These are phyloP conservation scores for Fagopyrum homotropicum DNA, from an alignment of 148 eudicot species.

Conservation along the genomic window DNA sequence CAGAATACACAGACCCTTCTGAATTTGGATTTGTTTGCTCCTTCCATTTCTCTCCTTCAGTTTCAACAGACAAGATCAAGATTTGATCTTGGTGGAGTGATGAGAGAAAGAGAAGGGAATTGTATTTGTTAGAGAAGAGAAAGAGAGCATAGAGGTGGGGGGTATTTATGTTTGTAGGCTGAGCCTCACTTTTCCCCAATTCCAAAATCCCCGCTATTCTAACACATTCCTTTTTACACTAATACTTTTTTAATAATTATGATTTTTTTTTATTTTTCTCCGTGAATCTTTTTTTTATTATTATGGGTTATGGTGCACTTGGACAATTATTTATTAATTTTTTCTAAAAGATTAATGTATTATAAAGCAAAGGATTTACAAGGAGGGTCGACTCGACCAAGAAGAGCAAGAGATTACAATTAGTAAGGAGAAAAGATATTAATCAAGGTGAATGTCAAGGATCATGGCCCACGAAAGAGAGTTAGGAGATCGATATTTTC, in stretches of 20 bases:
- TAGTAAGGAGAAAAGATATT: too few relatives aligned
- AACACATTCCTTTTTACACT: neutral
- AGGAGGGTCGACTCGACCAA: too few relatives aligned
- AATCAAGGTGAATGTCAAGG: too few relatives aligned
- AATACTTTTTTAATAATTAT: neutral
- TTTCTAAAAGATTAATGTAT: too few relatives aligned
- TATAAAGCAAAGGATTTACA: too few relatives aligned
- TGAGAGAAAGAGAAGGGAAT: neutral
- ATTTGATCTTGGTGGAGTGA: neutral
- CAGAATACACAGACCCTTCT: constrained; percentile 55
- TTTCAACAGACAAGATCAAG: neutral
- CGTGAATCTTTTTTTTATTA: neutral
- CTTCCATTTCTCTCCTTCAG: constrained; percentile 26
- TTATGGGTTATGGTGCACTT: neutral
- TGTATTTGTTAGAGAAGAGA: neutral
- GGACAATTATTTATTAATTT: too few relatives aligned
- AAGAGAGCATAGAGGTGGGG: neutral
- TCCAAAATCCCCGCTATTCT: constrained; percentile 6
- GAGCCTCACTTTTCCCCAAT: neutral
- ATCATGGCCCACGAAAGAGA: too few relatives aligned
- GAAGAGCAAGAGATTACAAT: too few relatives aligned
- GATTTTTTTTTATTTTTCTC: neutral
- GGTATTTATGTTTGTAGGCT: neutral
- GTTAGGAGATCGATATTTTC: too few relatives aligned
- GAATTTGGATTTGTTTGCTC: constrained; percentile 42